phyloP scores from a whole-genome alignment of 805 yeast species.

The Candida sakaeoensis region DNA sequence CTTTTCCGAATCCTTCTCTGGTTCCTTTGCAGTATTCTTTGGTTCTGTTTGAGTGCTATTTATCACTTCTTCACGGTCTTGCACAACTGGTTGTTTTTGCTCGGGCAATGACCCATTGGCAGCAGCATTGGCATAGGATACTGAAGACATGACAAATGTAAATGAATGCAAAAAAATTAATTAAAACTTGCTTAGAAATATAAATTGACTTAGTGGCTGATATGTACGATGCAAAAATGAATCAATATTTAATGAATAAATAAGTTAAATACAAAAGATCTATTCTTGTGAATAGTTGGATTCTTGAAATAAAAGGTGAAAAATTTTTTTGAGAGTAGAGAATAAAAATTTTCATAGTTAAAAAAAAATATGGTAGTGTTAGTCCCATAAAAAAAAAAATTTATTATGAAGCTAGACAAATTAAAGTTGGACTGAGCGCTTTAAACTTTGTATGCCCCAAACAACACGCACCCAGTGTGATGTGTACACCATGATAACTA shows the following conservation, averaged over 20 bases:
- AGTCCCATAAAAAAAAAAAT: too few relatives aligned
- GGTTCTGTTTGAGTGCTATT: neutral
- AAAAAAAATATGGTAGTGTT: too few relatives aligned
- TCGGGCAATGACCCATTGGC: conserved; percentile 25
- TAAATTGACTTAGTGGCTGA: too few relatives aligned
- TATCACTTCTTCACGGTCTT: conserved; percentile 5
- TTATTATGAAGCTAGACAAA: too few relatives aligned
- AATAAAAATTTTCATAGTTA: conserved; percentile 1
- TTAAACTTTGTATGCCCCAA: too few relatives aligned
- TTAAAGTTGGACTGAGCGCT: too few relatives aligned
- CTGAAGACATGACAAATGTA: conserved; percentile 18
- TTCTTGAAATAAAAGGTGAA: neutral
- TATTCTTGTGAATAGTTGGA: neutral
- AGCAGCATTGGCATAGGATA: conserved; percentile 42
- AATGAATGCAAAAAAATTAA: too few relatives aligned
- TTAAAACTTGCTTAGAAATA: too few relatives aligned
- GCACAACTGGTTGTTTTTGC: neutral
- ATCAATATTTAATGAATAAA: neutral
- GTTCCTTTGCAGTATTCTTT: neutral
- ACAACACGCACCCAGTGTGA: too few relatives aligned
- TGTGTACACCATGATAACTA: too few relatives aligned
- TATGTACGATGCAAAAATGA: conserved; percentile 2
- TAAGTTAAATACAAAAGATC: neutral
- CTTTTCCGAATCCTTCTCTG: neutral
- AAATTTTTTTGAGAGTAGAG: neutral